Percentiles rank a stretch among this genome's conserved stretches.
phyloP scores from a whole-genome alignment of 345 rosid species.

The Salix brachista region DNA sequence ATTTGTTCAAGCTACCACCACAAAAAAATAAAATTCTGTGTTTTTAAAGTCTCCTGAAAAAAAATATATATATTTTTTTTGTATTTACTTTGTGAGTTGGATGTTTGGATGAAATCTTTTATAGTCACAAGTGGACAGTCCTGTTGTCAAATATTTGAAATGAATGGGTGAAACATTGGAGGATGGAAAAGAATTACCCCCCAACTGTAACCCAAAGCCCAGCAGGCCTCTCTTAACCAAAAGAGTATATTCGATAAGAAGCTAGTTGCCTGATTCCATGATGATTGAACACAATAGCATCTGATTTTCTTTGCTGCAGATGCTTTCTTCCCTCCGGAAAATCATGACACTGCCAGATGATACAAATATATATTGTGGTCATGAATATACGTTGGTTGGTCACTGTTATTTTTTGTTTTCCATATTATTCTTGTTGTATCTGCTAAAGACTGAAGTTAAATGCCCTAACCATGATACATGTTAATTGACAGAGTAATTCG shows the following conservation, averaged over 20 bases:
- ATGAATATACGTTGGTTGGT: conserved; percentile 91
- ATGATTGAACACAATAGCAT: neutral
- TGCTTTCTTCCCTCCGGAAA: conserved; percentile 73
- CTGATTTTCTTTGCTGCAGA: conserved; percentile 45
- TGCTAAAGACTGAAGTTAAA: conserved; percentile 5
- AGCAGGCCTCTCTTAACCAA: neutral
- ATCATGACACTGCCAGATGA: conserved; percentile 79
- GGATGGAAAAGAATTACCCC: neutral
- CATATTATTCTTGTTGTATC: neutral
- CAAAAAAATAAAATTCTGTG: neutral
- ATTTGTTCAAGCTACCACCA: neutral
- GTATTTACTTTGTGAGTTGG: neutral
- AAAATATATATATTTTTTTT: neutral
- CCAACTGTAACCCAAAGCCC: neutral
- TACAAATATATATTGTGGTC: conserved; percentile 79
- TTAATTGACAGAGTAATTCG: conserved; percentile 61
- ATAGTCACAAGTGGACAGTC: neutral
- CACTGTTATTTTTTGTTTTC: neutral
- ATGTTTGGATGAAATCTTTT: neutral
- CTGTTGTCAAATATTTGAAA: neutral
- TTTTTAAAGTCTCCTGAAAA: neutral
- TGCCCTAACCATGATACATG: conserved; percentile 9
- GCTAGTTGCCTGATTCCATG: neutral
- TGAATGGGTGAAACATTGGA: neutral
- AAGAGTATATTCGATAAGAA: neutral